Conservation (phyloP, 805 yeast genomes). For the Wickerhamiella cacticola region DNA sequence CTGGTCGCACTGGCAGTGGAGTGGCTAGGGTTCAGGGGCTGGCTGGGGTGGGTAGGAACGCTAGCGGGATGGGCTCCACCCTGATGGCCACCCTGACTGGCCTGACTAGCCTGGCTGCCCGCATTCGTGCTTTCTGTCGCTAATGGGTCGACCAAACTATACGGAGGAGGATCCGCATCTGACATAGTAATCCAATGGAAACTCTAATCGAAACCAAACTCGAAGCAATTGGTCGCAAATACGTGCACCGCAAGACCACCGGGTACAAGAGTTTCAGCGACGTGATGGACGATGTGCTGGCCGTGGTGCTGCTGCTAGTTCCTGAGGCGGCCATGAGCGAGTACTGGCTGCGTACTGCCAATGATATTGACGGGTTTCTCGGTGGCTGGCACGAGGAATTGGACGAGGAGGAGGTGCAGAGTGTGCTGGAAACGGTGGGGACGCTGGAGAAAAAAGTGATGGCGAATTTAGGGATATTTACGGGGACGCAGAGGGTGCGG, state of each 20-base stretch:
- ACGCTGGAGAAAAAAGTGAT: not conserved
- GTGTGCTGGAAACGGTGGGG: not conserved
- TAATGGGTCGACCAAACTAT: not conserved
- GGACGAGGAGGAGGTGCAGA: not conserved
- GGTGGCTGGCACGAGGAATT: conserved; percentile 29
- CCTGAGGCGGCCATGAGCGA: conserved; percentile 25
- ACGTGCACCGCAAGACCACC: conserved; percentile 19
- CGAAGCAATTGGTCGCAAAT: conserved; percentile 20
- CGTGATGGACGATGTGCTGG: conserved; percentile 20
- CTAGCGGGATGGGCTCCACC: too few relatives aligned
- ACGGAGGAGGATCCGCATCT: not conserved
- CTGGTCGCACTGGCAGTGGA: too few relatives aligned
- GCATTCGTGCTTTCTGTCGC: too few relatives aligned
- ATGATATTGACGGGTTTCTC: conserved; percentile 53
- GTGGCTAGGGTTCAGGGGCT: too few relatives aligned
- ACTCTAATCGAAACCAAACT: conserved; percentile 19
- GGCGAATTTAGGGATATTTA: not conserved
- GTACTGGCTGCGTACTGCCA: conserved; percentile 50
- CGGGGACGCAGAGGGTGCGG: conserved; percentile 9
- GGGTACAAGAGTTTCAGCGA: conserved; percentile 18
- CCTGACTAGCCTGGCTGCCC: too few relatives aligned
- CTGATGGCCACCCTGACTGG: too few relatives aligned
- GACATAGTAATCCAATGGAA: conserved; percentile 1
- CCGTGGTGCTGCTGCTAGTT: conserved; percentile 34
- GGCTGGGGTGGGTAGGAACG: too few relatives aligned